Conservation (phyloP, 2,329 filamentous ascomycete genomes). For the Sclerotiophoma versabilis region DNA sequence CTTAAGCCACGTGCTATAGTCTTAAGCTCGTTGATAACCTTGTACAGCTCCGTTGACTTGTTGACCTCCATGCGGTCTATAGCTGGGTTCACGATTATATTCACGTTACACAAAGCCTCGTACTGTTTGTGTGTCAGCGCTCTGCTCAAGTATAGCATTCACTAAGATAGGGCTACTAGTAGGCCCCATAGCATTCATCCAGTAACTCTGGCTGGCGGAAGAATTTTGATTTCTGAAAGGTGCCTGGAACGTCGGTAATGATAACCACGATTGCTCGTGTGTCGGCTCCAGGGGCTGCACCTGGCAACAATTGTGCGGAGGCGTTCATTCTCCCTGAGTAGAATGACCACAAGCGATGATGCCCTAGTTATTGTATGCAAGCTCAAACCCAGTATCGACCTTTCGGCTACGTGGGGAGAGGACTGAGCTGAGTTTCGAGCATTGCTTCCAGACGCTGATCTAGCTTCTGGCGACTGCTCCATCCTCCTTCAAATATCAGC, state of each 20-base stretch:
- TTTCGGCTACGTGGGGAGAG: background rate
- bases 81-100: conserved; percentile 41
- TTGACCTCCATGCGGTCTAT: conserved; percentile 50
- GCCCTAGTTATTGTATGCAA: background rate
- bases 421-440: background rate
- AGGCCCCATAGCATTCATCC: conserved; percentile 43
- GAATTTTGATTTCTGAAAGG: conserved; percentile 59
- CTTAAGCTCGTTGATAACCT: conserved; percentile 55
- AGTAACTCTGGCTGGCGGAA: conserved; percentile 66
- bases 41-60: conserved; percentile 33
- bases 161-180: conserved; percentile 28
- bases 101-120: conserved; percentile 23
- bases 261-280: conserved; percentile 3
- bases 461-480: conserved; percentile 2
- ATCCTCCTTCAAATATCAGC: conserved; percentile 1
- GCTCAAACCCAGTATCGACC: conserved; percentile 1
- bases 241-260: conserved; percentile 11
- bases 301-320: background rate
- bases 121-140: conserved; percentile 14
- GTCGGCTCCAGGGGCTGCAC: background rate
- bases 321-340: conserved; percentile 9
- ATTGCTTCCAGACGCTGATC: background rate
- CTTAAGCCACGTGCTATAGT: conserved; percentile 61
- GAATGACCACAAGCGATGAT: conserved; percentile 1
- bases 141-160: background rate